phyloP scores from a whole-genome alignment of 768 basidiomycete genomes.

The Collybia nuda region DNA sequence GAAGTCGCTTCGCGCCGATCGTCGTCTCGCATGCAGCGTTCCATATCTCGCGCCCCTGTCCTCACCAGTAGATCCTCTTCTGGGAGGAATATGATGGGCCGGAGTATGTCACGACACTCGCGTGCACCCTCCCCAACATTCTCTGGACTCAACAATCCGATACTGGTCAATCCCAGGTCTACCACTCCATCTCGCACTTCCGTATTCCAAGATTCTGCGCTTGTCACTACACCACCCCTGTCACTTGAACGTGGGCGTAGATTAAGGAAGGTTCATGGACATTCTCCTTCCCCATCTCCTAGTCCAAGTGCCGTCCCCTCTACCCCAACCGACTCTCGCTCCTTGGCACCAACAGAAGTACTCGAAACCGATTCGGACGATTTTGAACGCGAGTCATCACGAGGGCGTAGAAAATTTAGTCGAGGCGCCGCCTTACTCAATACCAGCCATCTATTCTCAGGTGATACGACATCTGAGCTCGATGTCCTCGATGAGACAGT shows the following conservation, averaged over 20 bases:
- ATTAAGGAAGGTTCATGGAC: constrained; percentile 16
- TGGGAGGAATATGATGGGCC: constrained; percentile 32
- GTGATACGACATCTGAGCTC: constrained; percentile 11
- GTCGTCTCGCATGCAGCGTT: constrained; percentile 42
- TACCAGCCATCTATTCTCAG: constrained; percentile 7
- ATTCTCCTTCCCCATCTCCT: constrained; percentile 18
- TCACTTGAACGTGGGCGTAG: constrained; percentile 36
- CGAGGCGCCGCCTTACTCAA: neutral
- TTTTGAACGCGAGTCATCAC: constrained; percentile 13
- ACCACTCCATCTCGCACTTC: constrained; percentile 23
- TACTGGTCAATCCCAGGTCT: constrained; percentile 18
- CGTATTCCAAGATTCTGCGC: constrained; percentile 22
- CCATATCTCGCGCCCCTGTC: constrained; percentile 49
- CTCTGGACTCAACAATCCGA: constrained; percentile 11
- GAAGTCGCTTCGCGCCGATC: constrained; percentile 39
- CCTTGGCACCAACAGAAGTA: constrained; percentile 10
- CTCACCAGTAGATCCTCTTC: constrained; percentile 37
- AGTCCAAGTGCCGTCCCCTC: constrained; percentile 36
- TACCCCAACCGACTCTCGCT: constrained; percentile 39
- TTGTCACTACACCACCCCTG: constrained; percentile 21
- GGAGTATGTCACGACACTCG: constrained; percentile 39
- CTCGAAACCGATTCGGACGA: constrained; percentile 16
- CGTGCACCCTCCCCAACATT: constrained; percentile 24
- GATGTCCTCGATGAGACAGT: constrained; percentile 17
- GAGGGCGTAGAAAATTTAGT: constrained; percentile 16